Conservation (phyloP, 163 green algal genomes). For the Volvox carteri region DNA sequence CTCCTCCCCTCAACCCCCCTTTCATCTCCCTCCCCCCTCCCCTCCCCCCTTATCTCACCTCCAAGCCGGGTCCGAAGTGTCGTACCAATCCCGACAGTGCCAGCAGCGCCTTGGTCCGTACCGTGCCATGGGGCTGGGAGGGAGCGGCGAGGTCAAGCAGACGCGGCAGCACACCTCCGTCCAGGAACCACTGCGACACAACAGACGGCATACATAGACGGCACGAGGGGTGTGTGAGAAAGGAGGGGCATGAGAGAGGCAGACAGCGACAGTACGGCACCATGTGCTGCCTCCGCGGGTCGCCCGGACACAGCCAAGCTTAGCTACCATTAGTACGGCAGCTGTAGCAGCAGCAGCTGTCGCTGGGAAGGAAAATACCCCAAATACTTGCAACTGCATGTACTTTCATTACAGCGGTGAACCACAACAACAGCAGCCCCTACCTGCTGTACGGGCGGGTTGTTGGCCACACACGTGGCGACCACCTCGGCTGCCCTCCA, state of each 20-base stretch:
- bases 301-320: no score
- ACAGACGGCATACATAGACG: no score
- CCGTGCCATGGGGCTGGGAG: not conserved
- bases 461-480: conserved; percentile 88
- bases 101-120: conserved; percentile 48
- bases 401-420: no score
- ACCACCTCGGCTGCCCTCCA: conserved; percentile 86
- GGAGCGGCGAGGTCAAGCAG: conserved; percentile 17
- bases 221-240: no score
- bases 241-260: no score
- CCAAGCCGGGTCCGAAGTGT: conserved; percentile 47
- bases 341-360: no score
- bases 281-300: no score
- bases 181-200: conserved; percentile 54
- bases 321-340: no score
- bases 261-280: no score
- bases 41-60: conserved; percentile 3
- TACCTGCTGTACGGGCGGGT: conserved; percentile 83
- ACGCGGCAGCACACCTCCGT: conserved; percentile 36
- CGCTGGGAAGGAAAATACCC: no score
- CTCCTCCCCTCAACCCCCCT: not conserved
- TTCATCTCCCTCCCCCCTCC: not conserved
- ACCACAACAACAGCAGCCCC: no score
- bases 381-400: no score
- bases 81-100: conserved; percentile 47